phyloP scores from a whole-genome alignment of 2,329 filamentous ascomycete genomes.

The Cladosporium sp. region DNA sequence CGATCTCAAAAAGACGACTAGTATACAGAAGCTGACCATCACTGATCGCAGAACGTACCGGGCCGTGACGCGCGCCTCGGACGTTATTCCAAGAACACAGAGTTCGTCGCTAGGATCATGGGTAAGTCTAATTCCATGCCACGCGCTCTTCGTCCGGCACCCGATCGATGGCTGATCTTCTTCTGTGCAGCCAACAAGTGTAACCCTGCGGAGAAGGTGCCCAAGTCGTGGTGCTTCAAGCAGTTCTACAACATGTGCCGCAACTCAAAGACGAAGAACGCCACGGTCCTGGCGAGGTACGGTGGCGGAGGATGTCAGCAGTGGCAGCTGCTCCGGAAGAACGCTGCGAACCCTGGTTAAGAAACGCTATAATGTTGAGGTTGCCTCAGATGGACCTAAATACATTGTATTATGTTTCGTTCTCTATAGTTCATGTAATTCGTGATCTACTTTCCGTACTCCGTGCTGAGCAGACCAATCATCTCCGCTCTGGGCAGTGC shows the following conservation, averaged over 20 bases:
- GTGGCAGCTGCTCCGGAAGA: neutral
- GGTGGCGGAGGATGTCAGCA: neutral
- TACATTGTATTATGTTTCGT: neutral
- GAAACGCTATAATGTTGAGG: too few species aligned
- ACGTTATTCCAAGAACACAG: neutral
- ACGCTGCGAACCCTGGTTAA: neutral
- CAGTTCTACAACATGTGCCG: slow-evolving; percentile 19
- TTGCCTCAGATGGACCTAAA: too few species aligned
- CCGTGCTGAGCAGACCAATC: slow-evolving; percentile 7
- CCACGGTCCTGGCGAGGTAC: neutral
- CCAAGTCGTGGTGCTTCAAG: slow-evolving; percentile 10
- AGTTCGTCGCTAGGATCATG: neutral
- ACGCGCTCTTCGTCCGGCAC: too few species aligned
- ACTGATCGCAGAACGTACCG: neutral
- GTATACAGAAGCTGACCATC: neutral
- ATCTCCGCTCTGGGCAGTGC: slow-evolving; percentile 14
- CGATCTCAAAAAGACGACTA: neutral
- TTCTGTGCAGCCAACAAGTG: neutral
- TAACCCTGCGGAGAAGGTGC: neutral
- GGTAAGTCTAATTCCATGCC: neutral
- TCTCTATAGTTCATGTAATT: neutral
- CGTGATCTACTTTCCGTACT: slow-evolving; percentile 10
- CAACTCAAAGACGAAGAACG: slow-evolving; percentile 15
- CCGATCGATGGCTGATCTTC: neutral
- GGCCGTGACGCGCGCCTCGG: neutral